Evolutionary conservation across 2,329 filamentous ascomycete species (phyloP), one percentile per base, ranked within the genome.

Genomic region (Lithohypha guttulata): DNA sequence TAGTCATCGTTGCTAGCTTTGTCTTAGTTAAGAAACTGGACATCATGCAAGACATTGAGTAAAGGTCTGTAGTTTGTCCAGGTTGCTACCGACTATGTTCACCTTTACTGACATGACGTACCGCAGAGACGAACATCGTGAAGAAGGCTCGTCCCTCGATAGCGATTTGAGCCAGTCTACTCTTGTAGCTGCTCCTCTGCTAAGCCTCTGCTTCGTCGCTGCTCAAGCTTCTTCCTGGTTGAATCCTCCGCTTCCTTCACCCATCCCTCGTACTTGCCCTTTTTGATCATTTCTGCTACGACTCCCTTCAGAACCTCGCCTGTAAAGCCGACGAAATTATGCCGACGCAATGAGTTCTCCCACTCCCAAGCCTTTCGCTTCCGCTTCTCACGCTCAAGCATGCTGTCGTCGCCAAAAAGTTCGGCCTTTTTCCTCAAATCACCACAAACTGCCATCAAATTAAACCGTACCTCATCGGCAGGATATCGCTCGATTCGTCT

Each of bases 251-350:
- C 65, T 53, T 86, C 84, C 53, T 87, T 81, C 45, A 96, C 84
- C 62, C 84, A 83, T 59, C 85, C 82, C 58, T 79, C 70, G 58
- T 89, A 91, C 9, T 69, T 77, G 1, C 75, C 80, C 47, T 80
- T 71, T 43, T 69, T 66, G 27, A 93, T 57, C 68, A 93, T 94
- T 45, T 65, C 60, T 48, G 64, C 70, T n/a, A 85, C 81, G 3
- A 95, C 89, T 1, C 78, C 82, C 68, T 91, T 93, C 52, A 94
- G 65, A 44, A 95, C 69, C 66, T 95, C 86, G 9, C 84, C 86
- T 2, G 89, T 82, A 54, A 98, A 95, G 0, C 86, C 89, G 1
- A 98, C 84, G 65, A 98, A 98, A 62, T 98, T 98, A 61, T 94
- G 89, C 52, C 83, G 69, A 44, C 91, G 68, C 54, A 98, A 68